Conservation (phyloP, 805 yeast genomes). For the Martiniozyma abietophila region DNA sequence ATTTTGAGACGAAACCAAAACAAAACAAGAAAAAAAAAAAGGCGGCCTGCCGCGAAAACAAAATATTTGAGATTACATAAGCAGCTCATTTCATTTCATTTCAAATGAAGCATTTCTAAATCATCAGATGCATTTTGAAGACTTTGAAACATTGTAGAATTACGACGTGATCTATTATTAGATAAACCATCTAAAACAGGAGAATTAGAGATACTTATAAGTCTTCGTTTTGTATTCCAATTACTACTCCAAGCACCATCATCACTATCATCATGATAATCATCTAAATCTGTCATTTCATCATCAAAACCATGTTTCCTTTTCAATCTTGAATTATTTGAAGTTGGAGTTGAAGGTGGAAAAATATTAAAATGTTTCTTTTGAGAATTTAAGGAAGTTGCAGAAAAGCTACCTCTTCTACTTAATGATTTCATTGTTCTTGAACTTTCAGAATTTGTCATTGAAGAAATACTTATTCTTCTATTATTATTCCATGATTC, state of each 20-base stretch:
- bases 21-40: too few species aligned
- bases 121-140: conserved; percentile 25
- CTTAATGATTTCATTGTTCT: conserved; percentile 6
- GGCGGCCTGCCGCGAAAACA: too few species aligned
- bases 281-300: conserved; percentile 1
- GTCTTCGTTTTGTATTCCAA: conserved; percentile 10
- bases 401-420: conserved; percentile 7
- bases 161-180: conserved; percentile 15
- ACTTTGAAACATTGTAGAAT: conserved; percentile 18
- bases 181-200: conserved; percentile 10
- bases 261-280: conserved; percentile 3
- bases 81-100: too few species aligned
- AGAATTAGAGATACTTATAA: conserved; percentile 12
- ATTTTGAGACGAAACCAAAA: too few species aligned
- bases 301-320: neutral
- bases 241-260: conserved; percentile 6
- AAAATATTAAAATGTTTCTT: conserved; percentile 2
- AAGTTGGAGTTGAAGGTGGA: neutral
- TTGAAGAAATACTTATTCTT: conserved; percentile 12
- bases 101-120: conserved; percentile 22
- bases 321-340: conserved; percentile 1
- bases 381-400: conserved; percentile 1
- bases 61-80: too few species aligned
- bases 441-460: conserved; percentile 9
- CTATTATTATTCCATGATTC: conserved; percentile 28